Conservation (phyloP, 2,329 filamentous ascomycete species). For the Ceratocystis papillata region DNA sequence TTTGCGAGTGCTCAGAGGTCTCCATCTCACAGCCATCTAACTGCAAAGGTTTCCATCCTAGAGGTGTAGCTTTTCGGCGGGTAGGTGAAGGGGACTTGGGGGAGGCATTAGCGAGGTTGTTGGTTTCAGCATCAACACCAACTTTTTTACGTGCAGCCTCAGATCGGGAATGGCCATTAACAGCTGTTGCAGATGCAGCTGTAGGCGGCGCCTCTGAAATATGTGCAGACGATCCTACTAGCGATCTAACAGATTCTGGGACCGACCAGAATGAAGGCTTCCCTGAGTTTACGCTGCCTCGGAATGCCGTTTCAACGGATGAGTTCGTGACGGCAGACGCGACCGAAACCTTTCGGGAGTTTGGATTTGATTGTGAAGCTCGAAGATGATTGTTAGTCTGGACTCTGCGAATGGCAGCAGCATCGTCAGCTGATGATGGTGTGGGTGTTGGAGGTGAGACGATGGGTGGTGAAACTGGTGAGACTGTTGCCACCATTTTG, state of each 20-base stretch:
- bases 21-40: background rate
- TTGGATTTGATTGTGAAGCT: background rate
- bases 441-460: constrained; percentile 12
- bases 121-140: background rate
- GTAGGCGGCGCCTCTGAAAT: constrained; percentile 18
- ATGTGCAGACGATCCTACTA: constrained; percentile 20
- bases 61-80: background rate
- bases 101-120: background rate
- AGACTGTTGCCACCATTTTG: constrained; percentile 8
- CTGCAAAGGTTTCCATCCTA: background rate
- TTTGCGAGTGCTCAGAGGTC: background rate
- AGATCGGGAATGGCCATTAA: background rate
- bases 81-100: background rate
- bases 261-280: constrained; percentile 22
- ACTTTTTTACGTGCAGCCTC: background rate
- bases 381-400: constrained; percentile 17
- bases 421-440: background rate
- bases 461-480: constrained; percentile 9
- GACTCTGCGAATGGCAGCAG: constrained; percentile 13
- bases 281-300: constrained; percentile 22
- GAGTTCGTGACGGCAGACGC: constrained; percentile 8
- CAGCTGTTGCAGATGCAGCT: background rate
- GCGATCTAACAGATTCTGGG: constrained; percentile 17
- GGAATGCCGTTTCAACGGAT: constrained; percentile 15
- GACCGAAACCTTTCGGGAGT: constrained; percentile 2